Percentiles rank a stretch among this genome's conserved stretches.
These are phyloP conservation scores for Globisporangium camurandrum DNA, from an alignment of 352 stramenopile genomes.

Conservation along the genomic window DNA sequence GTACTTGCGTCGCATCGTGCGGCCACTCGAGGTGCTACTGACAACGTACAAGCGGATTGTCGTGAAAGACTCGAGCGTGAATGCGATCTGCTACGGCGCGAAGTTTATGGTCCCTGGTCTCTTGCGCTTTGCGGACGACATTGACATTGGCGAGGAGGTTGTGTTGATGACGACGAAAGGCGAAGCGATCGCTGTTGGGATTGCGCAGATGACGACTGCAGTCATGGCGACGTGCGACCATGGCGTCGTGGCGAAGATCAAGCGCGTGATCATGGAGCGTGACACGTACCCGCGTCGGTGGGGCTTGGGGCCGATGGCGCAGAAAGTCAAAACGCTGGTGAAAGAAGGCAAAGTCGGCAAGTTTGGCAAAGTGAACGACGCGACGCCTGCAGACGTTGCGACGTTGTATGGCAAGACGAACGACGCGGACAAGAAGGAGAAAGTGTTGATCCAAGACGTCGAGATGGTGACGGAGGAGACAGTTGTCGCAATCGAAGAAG, in stretches of 20 bases:
- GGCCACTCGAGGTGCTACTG: slow-evolving; percentile 97
- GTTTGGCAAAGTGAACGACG: slow-evolving; percentile 86
- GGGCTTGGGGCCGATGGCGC: slow-evolving; percentile 98
- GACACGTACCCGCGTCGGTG: slow-evolving; percentile 99
- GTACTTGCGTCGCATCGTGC: slow-evolving; percentile 97
- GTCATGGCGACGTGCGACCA: slow-evolving; percentile 99
- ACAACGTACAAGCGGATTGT: slow-evolving; percentile 99
- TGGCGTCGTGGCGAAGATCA: slow-evolving; percentile 99
- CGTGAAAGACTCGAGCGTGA: slow-evolving; percentile 99
- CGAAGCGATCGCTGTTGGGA: slow-evolving; percentile 97
- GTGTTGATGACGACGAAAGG: slow-evolving; percentile 99
- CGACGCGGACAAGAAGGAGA: no score
- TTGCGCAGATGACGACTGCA: slow-evolving; percentile 99
- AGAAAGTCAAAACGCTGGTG: slow-evolving; percentile 98
- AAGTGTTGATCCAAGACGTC: slow-evolving; percentile 15
- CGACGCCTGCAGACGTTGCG: slow-evolving; percentile 68
- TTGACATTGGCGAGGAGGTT: slow-evolving; percentile 98
- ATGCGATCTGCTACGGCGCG: slow-evolving; percentile 99
- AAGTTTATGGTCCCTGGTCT: slow-evolving; percentile 99
- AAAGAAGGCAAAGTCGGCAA: slow-evolving; percentile 90
- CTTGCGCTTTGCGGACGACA: slow-evolving; percentile 98
- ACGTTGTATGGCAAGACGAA: slow-evolving; percentile 58
- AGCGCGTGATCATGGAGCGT: slow-evolving; percentile 99
- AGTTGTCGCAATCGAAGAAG: slow-evolving; percentile 19
- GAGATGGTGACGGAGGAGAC: slow-evolving; percentile 64